Evolutionary conservation across 352 stramenopile genomes (phyloP), one percentile per base, ranked within the genome.

Genomic region (Globisporangium rhizosaccharum): DNA sequence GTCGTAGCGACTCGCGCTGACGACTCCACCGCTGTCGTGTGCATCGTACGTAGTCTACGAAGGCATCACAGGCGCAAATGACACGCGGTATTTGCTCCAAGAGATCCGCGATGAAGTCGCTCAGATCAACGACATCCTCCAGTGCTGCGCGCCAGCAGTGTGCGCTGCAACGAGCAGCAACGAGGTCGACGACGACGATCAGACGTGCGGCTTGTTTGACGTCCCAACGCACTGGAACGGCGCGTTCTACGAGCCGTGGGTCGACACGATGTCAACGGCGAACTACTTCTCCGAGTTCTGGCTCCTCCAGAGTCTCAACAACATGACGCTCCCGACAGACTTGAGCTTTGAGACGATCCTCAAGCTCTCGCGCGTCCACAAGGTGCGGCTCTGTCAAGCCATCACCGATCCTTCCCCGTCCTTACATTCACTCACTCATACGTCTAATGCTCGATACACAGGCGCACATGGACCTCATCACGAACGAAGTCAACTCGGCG

Each of bases 261-360:
- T 76, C n/a, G 82, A 92, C 55, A 72, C 79, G 9, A 66, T 92
- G 18, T 90, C 82, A 18, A 73, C 74, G 12, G 57, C 79, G 28
- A 73, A 87, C 56, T 92, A 90, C 59, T 87, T 92, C 53, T 85
- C 82, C 17, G 82, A 92, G 60, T 90, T 79, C 71, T 69, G 88
- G 51, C 64, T 88, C 57, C 67, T 90, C 17, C 78, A 88, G 49
- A 80, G 70, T 42, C 74, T 92, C 23, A 92, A 92, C 70, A 90
- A 90, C 63, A 92, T 92, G 82, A 79, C 72, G 30, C 60, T 92
- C 17, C 79, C 82, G 1, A 51, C 56, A n/a, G 58, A 54, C n/a
- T 57, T 89, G 42, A 75, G 70, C 7, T 86, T 92, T 52, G 65
- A 85, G 36, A 85, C 87, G 58, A 64, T 92, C 2, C 60, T 88